Evolutionary conservation across 2,329 filamentous ascomycete species (phyloP), one percentile per base, ranked within the genome.

Genomic region (Fusarium acutatum): DNA sequence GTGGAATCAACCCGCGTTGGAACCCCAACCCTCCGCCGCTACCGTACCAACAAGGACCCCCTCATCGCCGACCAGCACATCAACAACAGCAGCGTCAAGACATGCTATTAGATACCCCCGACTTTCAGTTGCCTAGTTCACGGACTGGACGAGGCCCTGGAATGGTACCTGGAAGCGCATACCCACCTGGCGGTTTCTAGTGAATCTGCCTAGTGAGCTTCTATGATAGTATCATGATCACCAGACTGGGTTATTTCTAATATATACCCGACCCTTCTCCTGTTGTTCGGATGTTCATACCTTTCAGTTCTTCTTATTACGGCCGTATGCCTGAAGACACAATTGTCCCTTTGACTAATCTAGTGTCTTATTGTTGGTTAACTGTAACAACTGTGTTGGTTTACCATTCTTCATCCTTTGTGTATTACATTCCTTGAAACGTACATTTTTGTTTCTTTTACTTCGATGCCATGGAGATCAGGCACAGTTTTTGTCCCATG

Each of bases 1-100:
- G 96, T 38, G 93, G 93, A 3, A 85, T 98, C 61, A 98, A 98
- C 81, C 96, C 95, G 12, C 91, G 92, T 68, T 98, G 96, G 95
- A 90, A 93, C 71, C 90, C 88, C 6, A 85, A 86, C 35, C 84
- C 87, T 49, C 82, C 83, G 20, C 80, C 85, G 41, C 80, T 84
- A 75, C 84, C 82, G 60, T 83, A 83, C 14, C 85, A 81, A 73
- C 83, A 75, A 75, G 84, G 78, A 79, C 83, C 82, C 62, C 84
- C 83, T 26, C 81, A 84, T 41, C 83, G 84, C 43, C 79, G 83
- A 60, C 85, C 85, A 30, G 83, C 84, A 34, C 86, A 86, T 76
- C 85, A 89, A 76, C 88, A 89, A 76, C 88, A 89, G 8, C 54
- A 58, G 18, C 88, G 89, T 68, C 90, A 92, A 75, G 94, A 97